Conservation (phyloP, 352 stramenopile genomes). For the Globisporangium spinosum region DNA sequence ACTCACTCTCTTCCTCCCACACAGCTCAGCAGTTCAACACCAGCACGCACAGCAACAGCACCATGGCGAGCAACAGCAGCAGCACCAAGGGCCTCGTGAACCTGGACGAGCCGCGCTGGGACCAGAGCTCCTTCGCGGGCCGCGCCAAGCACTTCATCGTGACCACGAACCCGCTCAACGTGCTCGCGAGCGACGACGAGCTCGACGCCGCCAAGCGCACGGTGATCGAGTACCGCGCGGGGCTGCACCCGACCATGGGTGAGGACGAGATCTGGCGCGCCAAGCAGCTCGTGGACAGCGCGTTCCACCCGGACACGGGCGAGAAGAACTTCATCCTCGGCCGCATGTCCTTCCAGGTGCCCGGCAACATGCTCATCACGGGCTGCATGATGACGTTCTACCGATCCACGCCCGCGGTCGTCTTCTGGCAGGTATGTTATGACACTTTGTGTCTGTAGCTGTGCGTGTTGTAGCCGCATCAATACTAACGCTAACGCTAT, state of each 20-base stretch:
- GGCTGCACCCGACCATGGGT: constrained; percentile 28
- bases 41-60: constrained; percentile 22
- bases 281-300: constrained; percentile 85
- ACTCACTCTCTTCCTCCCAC: neutral
- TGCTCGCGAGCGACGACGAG: constrained; percentile 67
- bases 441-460: neutral
- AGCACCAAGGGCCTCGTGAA: constrained; percentile 25
- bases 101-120: constrained; percentile 72
- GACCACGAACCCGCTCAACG: constrained; percentile 85
- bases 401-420: constrained; percentile 67
- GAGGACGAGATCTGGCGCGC: constrained; percentile 82
- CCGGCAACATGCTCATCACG: constrained; percentile 88
- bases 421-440: constrained; percentile 72
- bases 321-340: constrained; percentile 87
- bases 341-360: constrained; percentile 86
- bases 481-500: neutral
- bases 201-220: constrained; percentile 69
- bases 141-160: constrained; percentile 83
- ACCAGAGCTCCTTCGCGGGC: constrained; percentile 78
- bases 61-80: constrained; percentile 3
- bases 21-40: constrained; percentile 12
- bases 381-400: constrained; percentile 89
- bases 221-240: constrained; percentile 65
- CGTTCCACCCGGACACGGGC: constrained; percentile 87
- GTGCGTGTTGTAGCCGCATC: neutral